These are phyloP conservation scores for Neurospora tetrasperma DNA, from an alignment of 495 filamentous ascomycete genomes.

Conservation along the genomic window DNA sequence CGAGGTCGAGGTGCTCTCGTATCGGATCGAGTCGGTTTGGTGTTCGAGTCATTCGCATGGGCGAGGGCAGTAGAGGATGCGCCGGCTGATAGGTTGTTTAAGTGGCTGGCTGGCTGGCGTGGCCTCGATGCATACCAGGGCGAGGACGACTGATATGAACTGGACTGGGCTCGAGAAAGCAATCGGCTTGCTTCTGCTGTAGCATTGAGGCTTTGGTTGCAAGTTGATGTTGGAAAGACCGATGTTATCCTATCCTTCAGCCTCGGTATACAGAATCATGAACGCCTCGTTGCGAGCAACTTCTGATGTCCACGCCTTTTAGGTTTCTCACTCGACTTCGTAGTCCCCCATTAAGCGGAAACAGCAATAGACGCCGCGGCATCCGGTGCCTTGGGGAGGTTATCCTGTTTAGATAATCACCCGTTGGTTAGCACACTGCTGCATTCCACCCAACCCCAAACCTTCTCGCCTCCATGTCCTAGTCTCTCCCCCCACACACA, in stretches of 20 bases:
- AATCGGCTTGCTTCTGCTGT: background rate
- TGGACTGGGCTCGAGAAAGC: background rate
- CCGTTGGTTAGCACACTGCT: background rate
- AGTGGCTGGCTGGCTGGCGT: background rate
- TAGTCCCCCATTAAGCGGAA: slow-evolving; percentile 7
- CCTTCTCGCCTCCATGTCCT: too few species aligned
- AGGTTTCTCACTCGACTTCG: background rate
- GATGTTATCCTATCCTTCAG: background rate
- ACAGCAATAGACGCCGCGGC: slow-evolving; percentile 4
- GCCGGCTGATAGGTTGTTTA: background rate
- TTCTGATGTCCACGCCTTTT: background rate
- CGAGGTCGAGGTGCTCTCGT: background rate
- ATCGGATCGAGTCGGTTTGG: background rate
- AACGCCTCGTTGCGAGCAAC: background rate
- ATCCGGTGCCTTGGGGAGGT: slow-evolving; percentile 19
- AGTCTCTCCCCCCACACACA: too few species aligned
- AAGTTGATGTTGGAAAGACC: background rate
- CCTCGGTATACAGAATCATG: background rate
- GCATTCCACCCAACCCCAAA: background rate
- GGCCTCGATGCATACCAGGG: background rate
- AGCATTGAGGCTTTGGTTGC: background rate
- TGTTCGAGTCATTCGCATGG: background rate
- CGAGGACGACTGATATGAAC: background rate
- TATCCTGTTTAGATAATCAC: slow-evolving; percentile 18
- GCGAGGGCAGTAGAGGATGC: background rate